Evolutionary conservation across 768 basidiomycete species (phyloP).

Genomic region (Lyophyllum atratum): DNA sequence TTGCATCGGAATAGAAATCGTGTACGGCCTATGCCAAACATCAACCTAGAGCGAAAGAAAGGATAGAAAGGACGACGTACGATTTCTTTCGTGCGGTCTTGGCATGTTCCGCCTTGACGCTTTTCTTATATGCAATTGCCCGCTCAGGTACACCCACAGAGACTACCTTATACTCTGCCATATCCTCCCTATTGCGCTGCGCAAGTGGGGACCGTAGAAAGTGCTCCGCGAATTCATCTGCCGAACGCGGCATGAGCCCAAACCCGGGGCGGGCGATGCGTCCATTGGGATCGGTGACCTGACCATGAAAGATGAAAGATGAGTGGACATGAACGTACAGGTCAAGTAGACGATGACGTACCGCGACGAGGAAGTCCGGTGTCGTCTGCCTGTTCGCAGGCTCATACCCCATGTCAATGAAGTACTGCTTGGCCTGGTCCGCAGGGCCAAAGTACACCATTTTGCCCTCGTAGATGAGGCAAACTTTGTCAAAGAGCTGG

Average conservation of each 20-base stretch:
- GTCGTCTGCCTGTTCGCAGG: constrained; percentile 65
- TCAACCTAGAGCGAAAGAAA: neutral
- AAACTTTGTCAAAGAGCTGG: constrained; percentile 68
- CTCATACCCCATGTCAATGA: constrained; percentile 66
- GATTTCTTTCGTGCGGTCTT: constrained; percentile 37
- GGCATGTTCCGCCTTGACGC: constrained; percentile 54
- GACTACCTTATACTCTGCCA: constrained; percentile 45
- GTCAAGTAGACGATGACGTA: constrained; percentile 24
- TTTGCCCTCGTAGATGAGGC: constrained; percentile 73
- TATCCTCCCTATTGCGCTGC: constrained; percentile 43
- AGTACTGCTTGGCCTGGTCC: constrained; percentile 66
- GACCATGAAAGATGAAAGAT: neutral
- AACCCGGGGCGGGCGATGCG: constrained; percentile 43
- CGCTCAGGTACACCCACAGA: constrained; percentile 46
- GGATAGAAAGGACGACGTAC: constrained; percentile 17
- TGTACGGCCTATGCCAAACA: constrained; percentile 35
- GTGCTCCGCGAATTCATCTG: constrained; percentile 45
- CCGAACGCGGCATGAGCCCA: constrained; percentile 39
- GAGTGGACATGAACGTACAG: neutral
- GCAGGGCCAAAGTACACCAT: constrained; percentile 81
- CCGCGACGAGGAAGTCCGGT: constrained; percentile 65
- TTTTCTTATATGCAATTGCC: constrained; percentile 41
- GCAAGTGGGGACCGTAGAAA: constrained; percentile 34
- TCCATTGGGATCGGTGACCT: constrained; percentile 55
- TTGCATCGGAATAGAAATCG: constrained; percentile 38